phyloP scores from a whole-genome alignment of 2,329 filamentous ascomycete species.

The Aspergillus fructus region DNA sequence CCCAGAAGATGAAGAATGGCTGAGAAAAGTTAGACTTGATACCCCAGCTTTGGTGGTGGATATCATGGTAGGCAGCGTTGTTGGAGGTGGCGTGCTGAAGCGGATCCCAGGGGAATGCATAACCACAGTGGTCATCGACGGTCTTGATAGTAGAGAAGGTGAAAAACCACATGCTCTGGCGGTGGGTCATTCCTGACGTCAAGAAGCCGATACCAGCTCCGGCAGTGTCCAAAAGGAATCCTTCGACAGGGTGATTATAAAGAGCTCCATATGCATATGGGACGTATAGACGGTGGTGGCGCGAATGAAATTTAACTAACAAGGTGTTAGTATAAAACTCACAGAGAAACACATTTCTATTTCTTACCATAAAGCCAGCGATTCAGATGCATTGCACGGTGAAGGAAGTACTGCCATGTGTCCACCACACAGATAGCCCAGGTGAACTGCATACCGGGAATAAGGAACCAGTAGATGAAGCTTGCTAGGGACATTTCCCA shows the following conservation, averaged over 20 bases:
- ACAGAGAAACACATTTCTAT: too few species aligned
- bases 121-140: constrained; percentile 96
- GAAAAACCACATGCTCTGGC: constrained; percentile 89
- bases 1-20: constrained; percentile 87
- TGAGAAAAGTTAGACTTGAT: constrained; percentile 69
- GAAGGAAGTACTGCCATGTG: constrained; percentile 97
- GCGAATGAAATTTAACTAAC: constrained; percentile 84
- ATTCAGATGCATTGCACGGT: constrained; percentile 96
- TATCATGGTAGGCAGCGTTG: constrained; percentile 95
- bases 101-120: constrained; percentile 92
- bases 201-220: constrained; percentile 85
- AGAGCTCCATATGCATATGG: constrained; percentile 96
- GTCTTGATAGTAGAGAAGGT: constrained; percentile 89
- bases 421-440: constrained; percentile 77
- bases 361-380: constrained; percentile 90
- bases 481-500: constrained; percentile 80
- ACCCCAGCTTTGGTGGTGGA: constrained; percentile 98
- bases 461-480: constrained; percentile 72
- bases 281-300: constrained; percentile 95
- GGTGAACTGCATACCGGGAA: constrained; percentile 76
- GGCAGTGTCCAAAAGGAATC: constrained; percentile 87
- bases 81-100: constrained; percentile 89
- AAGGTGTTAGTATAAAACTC: constrained; percentile 2
- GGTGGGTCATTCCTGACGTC: constrained; percentile 74
- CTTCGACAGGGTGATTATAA: constrained; percentile 95